Percentiles rank a stretch among this genome's conserved stretches.
These are phyloP conservation scores for Backusella circina DNA, from an alignment of 192 early-diverging fungal genomes.

Conservation along the genomic window DNA sequence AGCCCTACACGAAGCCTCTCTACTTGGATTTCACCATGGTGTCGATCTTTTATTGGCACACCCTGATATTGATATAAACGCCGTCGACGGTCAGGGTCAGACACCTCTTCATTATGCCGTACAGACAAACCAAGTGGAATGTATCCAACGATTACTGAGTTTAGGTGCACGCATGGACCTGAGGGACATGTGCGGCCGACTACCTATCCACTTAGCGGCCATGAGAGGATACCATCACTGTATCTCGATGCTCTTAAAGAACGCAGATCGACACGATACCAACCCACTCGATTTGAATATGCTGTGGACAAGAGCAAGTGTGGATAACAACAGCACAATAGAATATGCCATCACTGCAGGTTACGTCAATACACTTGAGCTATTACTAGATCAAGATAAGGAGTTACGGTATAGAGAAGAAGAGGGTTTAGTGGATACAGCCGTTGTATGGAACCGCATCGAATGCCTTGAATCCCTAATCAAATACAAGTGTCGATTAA, in stretches of 20 bases:
- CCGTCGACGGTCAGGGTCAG: neutral
- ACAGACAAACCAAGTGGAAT: neutral
- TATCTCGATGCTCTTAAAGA: slow-evolving; percentile 10
- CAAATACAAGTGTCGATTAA: neutral
- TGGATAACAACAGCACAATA: neutral
- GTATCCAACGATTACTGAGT: neutral
- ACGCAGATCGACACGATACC: slow-evolving; percentile 1
- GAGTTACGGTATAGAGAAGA: neutral
- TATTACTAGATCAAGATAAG: neutral
- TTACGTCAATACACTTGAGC: neutral
- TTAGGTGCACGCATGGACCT: slow-evolving; percentile 14
- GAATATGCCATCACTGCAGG: slow-evolving; percentile 14
- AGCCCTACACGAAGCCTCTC: slow-evolving; percentile 11
- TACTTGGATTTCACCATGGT: neutral
- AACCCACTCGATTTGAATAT: slow-evolving; percentile 9
- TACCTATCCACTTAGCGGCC: slow-evolving; percentile 22
- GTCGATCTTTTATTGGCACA: slow-evolving; percentile 16
- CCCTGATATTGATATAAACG: slow-evolving; percentile 7
- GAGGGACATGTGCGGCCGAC: neutral
- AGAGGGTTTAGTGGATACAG: neutral
- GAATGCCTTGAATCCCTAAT: slow-evolving; percentile 18
- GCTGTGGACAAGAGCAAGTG: neutral
- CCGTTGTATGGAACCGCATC: slow-evolving; percentile 30
- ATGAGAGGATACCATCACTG: slow-evolving; percentile 13
- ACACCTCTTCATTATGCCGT: slow-evolving; percentile 23